A percentile compares a stretch with the other conserved stretches of the same genome.
phyloP scores from a whole-genome alignment of 164 flowering plant genomes.

The Sedum album region DNA sequence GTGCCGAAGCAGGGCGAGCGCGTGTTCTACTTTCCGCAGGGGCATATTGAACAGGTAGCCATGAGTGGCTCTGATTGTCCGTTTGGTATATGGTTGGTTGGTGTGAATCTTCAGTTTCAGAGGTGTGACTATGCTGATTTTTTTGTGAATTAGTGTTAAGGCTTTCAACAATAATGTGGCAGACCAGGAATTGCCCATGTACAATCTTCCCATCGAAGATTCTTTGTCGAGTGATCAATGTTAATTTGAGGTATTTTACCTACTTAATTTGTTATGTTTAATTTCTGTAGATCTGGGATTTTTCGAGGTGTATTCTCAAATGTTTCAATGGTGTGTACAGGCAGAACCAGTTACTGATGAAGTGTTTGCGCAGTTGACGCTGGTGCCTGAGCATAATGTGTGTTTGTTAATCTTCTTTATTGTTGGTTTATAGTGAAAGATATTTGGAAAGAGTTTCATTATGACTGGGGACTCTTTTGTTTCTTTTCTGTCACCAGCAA shows the following conservation, averaged over 20 bases:
- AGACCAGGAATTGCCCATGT: constrained; percentile 72
- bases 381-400: constrained; percentile 48
- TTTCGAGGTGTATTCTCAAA: not conserved
- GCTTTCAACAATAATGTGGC: constrained; percentile 77
- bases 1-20: constrained; percentile 60
- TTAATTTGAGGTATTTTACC: constrained; percentile 43
- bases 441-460: not conserved
- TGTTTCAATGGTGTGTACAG: constrained; percentile 18
- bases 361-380: constrained; percentile 74
- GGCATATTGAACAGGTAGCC: constrained; percentile 96
- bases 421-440: not conserved
- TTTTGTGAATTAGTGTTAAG: constrained; percentile 54
- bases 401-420: constrained; percentile 8
- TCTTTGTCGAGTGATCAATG: constrained; percentile 71
- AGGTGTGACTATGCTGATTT: not conserved
- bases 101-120: not conserved
- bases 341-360: constrained; percentile 87
- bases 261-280: not conserved
- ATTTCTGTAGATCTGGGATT: not conserved
- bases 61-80: not conserved
- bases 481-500: constrained; percentile 32
- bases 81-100: not conserved
- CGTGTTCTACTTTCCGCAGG: constrained; percentile 85
- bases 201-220: constrained; percentile 62
- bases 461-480: not conserved